A percentile compares a stretch with the other conserved stretches of the same genome.
Evolutionary conservation across 495 filamentous ascomycete species (phyloP).

Genomic region (Coniosporium apollinis): DNA sequence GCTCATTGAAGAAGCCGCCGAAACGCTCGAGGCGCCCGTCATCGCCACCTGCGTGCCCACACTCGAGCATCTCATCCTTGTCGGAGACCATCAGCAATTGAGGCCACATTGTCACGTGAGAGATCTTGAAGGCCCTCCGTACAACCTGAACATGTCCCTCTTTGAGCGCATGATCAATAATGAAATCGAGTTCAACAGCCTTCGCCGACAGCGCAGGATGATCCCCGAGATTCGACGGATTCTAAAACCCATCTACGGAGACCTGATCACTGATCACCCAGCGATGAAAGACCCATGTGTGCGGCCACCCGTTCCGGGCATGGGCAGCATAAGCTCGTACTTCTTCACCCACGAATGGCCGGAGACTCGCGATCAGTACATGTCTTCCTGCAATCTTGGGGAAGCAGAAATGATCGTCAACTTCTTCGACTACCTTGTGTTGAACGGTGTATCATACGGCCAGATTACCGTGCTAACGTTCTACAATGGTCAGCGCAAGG

Average conservation of each 20-base stretch:
- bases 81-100: slow-evolving; percentile 64
- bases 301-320: slow-evolving; percentile 53
- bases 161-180: slow-evolving; percentile 67
- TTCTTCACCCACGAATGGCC: slow-evolving; percentile 58
- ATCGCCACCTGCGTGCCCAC: slow-evolving; percentile 47
- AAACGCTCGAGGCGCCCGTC: slow-evolving; percentile 51
- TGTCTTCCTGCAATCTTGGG: slow-evolving; percentile 52
- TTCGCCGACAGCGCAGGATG: slow-evolving; percentile 54
- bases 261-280: slow-evolving; percentile 48
- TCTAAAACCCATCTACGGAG: slow-evolving; percentile 49
- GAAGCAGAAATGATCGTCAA: slow-evolving; percentile 66
- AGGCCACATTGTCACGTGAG: slow-evolving; percentile 41
- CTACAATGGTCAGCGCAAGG: slow-evolving; percentile 73
- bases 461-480: slow-evolving; percentile 76
- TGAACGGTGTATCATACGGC: slow-evolving; percentile 39
- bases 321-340: slow-evolving; percentile 51
- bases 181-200: slow-evolving; percentile 40
- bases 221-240: slow-evolving; percentile 50
- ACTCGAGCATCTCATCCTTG: slow-evolving; percentile 55
- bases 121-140: slow-evolving; percentile 38
- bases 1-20: slow-evolving; percentile 63
- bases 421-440: slow-evolving; percentile 54
- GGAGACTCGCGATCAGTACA: slow-evolving; percentile 46
- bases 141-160: slow-evolving; percentile 49
- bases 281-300: slow-evolving; percentile 34